A percentile compares a stretch with the other conserved stretches of the same genome.
These are phyloP conservation scores for Strigomonas culicis DNA, from an alignment of 208 protist genomes.

Conservation along the genomic window DNA sequence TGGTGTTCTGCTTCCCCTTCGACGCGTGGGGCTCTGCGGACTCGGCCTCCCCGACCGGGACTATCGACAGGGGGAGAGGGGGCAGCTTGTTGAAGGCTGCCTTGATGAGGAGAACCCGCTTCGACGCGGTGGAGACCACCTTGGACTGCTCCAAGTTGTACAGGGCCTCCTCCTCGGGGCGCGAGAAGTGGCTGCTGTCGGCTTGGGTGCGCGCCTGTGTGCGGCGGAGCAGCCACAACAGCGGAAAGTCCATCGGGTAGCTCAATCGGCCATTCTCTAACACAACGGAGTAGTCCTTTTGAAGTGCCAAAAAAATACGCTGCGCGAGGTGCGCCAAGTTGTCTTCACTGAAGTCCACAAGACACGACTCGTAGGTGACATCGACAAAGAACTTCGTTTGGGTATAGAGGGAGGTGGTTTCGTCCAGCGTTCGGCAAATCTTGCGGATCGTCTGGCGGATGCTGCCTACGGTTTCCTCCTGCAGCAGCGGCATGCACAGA, in stretches of 20 bases:
- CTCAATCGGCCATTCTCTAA: background rate
- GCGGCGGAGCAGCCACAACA: constrained; percentile 46
- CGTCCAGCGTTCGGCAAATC: constrained; percentile 12
- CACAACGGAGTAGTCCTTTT: background rate
- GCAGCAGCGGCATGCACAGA: constrained; percentile 39
- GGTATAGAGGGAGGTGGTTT: background rate
- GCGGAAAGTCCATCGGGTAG: constrained; percentile 45
- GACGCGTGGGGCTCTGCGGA: background rate
- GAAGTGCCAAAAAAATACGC: constrained; percentile 2
- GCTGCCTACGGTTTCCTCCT: constrained; percentile 17
- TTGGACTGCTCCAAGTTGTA: constrained; percentile 53
- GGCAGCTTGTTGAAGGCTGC: constrained; percentile 43
- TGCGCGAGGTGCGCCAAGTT: constrained; percentile 38
- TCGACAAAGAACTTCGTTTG: constrained; percentile 31
- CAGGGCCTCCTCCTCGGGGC: constrained; percentile 36
- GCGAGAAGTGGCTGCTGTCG: constrained; percentile 22
- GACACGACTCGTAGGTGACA: constrained; percentile 50
- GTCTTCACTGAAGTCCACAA: constrained; percentile 70
- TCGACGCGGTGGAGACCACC: constrained; percentile 23
- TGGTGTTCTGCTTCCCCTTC: background rate
- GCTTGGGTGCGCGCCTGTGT: constrained; percentile 23
- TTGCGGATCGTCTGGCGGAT: constrained; percentile 17
- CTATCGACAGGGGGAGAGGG: constrained; percentile 14
- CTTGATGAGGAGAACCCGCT: constrained; percentile 44
- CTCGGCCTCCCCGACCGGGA: background rate